Conservation (phyloP, 75 land plant genomes). For the Pinus taeda region DNA sequence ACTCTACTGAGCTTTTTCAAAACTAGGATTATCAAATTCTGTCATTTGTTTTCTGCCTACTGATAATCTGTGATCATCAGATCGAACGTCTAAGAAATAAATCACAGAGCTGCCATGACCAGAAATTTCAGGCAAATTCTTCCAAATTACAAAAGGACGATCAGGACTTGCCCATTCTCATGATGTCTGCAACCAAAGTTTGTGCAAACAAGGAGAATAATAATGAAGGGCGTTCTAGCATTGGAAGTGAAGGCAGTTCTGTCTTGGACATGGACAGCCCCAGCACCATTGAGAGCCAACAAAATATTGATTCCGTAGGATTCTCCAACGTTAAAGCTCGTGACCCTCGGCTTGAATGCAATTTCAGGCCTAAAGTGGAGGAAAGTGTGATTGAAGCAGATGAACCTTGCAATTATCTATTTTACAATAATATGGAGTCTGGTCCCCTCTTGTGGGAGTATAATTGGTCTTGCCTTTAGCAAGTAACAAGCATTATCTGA, state of each 20-base stretch:
- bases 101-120: neutral
- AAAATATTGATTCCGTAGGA: neutral
- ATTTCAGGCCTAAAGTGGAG: conserved; percentile 8
- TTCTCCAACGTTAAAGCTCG: neutral
- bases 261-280: conserved; percentile 9
- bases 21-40: too few relatives aligned
- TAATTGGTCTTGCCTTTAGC: conserved; percentile 2
- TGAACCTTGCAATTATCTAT: neutral
- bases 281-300: conserved; percentile 3
- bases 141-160: neutral
- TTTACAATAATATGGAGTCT: neutral
- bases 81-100: neutral
- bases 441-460: neutral
- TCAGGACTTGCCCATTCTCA: neutral
- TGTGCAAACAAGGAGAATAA: neutral
- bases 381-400: conserved; percentile 5
- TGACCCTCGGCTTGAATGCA: neutral
- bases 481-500: neutral
- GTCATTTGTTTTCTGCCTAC: too few relatives aligned
- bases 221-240: conserved; percentile 8
- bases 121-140: neutral
- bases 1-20: too few relatives aligned
- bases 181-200: neutral
- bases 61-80: neutral
- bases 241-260: conserved; percentile 9